phyloP scores from a whole-genome alignment of 805 yeast genomes.

The Candida boleticola region DNA sequence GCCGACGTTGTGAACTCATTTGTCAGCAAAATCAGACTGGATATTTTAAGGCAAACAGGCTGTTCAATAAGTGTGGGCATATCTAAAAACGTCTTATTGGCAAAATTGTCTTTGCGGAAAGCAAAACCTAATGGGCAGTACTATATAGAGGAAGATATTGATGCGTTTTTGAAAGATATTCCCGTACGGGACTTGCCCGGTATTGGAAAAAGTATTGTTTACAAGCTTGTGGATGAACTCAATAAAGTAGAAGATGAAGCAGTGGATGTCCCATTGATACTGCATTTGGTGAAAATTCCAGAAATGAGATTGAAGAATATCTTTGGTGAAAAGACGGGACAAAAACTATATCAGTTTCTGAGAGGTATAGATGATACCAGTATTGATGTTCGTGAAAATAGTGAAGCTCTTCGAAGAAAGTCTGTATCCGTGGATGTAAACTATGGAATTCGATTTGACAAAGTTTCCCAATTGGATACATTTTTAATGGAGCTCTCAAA shows the following conservation, averaged over 20 bases:
- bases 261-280: constrained; percentile 23
- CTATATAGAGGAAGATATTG: constrained; percentile 29
- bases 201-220: constrained; percentile 51
- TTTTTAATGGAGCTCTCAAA: constrained; percentile 58
- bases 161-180: constrained; percentile 35
- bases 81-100: constrained; percentile 70
- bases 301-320: constrained; percentile 36
- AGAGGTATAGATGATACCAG: constrained; percentile 67
- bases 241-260: background rate
- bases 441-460: constrained; percentile 81
- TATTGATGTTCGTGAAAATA: constrained; percentile 51
- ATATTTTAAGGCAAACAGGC: constrained; percentile 43
- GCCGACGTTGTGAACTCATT: constrained; percentile 16
- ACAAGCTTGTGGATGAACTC: constrained; percentile 35
- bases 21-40: constrained; percentile 35
- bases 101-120: constrained; percentile 65
- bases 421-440: constrained; percentile 85
- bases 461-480: constrained; percentile 55
- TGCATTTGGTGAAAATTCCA: constrained; percentile 35
- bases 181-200: constrained; percentile 54
- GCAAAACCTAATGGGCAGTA: constrained; percentile 81
- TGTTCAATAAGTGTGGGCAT: constrained; percentile 81
- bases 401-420: constrained; percentile 55
- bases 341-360: constrained; percentile 55
- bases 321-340: constrained; percentile 73